These are phyloP conservation scores for Pleurotus pulmonarius DNA, from an alignment of 768 basidiomycete genomes.

Conservation along the genomic window DNA sequence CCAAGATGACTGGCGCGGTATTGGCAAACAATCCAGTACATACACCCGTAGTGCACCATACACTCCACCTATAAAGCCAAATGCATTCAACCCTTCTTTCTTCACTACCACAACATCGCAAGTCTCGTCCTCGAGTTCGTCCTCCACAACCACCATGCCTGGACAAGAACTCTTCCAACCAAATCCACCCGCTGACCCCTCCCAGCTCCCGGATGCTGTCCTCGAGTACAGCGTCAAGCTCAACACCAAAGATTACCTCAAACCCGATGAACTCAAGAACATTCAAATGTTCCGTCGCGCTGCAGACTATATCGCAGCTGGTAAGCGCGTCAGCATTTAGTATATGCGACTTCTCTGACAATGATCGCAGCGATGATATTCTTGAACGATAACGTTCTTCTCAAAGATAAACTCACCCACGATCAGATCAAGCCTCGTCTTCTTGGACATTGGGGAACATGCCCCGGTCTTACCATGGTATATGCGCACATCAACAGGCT, in stretches of 20 bases:
- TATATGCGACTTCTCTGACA: not conserved
- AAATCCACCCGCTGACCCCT: conserved; percentile 69
- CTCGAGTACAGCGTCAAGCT: conserved; percentile 47
- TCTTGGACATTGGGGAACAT: conserved; percentile 83
- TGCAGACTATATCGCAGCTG: conserved; percentile 68
- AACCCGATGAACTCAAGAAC: conserved; percentile 45
- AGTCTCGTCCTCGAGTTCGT: not conserved
- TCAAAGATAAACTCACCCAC: conserved; percentile 53
- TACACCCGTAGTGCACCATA: not conserved
- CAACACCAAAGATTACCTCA: conserved; percentile 41
- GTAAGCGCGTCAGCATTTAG: conserved; percentile 30
- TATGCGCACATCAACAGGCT: conserved; percentile 71
- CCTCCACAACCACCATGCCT: conserved; percentile 42
- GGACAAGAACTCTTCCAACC: conserved; percentile 52
- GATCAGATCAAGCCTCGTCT: conserved; percentile 80
- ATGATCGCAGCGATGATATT: conserved; percentile 72
- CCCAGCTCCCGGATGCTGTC: conserved; percentile 58
- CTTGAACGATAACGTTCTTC: conserved; percentile 65
- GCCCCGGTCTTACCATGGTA: conserved; percentile 69
- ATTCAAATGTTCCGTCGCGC: conserved; percentile 55
- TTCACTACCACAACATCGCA: conserved; percentile 8
- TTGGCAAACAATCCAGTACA: not conserved
- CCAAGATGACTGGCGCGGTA: not conserved
- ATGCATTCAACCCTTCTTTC: not conserved
- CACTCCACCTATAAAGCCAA: not conserved